A percentile compares a stretch with the other conserved stretches of the same genome.
Conservation (phyloP, 139 green algal species). For the Diplosphaera chodatii region DNA sequence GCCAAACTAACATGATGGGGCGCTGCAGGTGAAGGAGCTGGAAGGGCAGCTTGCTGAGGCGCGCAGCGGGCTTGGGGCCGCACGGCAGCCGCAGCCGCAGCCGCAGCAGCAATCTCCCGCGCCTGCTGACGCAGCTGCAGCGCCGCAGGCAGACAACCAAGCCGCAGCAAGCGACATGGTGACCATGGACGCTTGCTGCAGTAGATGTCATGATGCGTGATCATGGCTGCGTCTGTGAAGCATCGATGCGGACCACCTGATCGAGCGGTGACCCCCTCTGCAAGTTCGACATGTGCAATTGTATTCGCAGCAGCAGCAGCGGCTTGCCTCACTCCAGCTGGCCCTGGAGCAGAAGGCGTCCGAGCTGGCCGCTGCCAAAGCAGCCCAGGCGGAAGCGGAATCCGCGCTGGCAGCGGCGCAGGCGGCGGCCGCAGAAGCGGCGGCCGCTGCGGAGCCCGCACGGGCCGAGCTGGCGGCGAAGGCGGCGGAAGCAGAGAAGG, state of each 20-base stretch:
- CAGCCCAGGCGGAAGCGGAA: too few relatives aligned
- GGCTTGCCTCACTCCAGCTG: background rate
- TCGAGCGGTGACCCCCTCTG: too few relatives aligned
- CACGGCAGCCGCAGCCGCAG: background rate
- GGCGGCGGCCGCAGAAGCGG: too few relatives aligned
- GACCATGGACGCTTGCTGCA: background rate
- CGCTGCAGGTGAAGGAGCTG: conserved; percentile 18
- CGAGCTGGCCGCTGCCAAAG: background rate
- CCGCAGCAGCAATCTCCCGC: background rate
- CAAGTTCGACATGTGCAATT: too few relatives aligned
- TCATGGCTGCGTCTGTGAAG: too few relatives aligned
- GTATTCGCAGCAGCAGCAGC: background rate
- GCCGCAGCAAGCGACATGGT: background rate
- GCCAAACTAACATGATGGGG: background rate
- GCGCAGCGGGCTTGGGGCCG: background rate
- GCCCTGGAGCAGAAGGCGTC: background rate
- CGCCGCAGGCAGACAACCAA: too few relatives aligned
- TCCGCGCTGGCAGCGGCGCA: too few relatives aligned
- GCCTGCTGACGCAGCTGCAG: background rate
- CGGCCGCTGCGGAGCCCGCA: background rate
- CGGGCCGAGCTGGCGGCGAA: conserved; percentile 8
- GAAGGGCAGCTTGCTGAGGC: conserved; percentile 3
- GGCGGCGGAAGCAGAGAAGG: background rate
- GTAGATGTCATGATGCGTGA: too few relatives aligned
- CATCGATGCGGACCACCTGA: too few relatives aligned